Evolutionary conservation across 495 filamentous ascomycete genomes (phyloP).

Genomic region (Ramalina peruviana): DNA sequence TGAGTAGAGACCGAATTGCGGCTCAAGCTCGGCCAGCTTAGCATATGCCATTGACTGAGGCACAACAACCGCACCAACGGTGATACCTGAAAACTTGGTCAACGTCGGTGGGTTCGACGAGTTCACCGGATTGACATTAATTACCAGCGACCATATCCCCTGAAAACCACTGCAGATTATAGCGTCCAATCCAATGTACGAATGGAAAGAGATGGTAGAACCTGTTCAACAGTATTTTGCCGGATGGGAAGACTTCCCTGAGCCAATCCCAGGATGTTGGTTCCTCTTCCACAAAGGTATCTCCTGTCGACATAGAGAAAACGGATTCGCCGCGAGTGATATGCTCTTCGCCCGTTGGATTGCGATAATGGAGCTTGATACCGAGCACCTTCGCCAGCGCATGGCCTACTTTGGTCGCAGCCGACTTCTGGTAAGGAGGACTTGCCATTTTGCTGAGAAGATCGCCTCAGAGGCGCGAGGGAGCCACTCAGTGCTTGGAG

Average conservation of each 20-base stretch:
- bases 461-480: no score
- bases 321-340: slow-evolving; percentile 62
- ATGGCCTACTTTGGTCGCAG: slow-evolving; percentile 47
- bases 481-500: no score
- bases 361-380: slow-evolving; percentile 64
- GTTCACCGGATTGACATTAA: slow-evolving; percentile 8
- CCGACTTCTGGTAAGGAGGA: not conserved
- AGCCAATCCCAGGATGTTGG: slow-evolving; percentile 67
- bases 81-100: slow-evolving; percentile 49
- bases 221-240: slow-evolving; percentile 42
- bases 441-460: not conserved
- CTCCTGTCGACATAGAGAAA: slow-evolving; percentile 59
- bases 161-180: slow-evolving; percentile 77
- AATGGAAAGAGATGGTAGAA: slow-evolving; percentile 69
- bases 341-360: slow-evolving; percentile 40
- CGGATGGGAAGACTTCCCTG: slow-evolving; percentile 41
- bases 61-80: slow-evolving; percentile 88
- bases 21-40: slow-evolving; percentile 58
- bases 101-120: not conserved
- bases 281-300: slow-evolving; percentile 73
- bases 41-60: slow-evolving; percentile 98
- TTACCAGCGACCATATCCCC: slow-evolving; percentile 84
- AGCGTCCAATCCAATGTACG: slow-evolving; percentile 68
- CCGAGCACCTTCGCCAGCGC: slow-evolving; percentile 65
- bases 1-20: slow-evolving; percentile 84